A percentile compares a stretch with the other conserved stretches of the same genome.
phyloP scores from a whole-genome alignment of 2,329 filamentous ascomycete species.

The Rutstroemia sp. region DNA sequence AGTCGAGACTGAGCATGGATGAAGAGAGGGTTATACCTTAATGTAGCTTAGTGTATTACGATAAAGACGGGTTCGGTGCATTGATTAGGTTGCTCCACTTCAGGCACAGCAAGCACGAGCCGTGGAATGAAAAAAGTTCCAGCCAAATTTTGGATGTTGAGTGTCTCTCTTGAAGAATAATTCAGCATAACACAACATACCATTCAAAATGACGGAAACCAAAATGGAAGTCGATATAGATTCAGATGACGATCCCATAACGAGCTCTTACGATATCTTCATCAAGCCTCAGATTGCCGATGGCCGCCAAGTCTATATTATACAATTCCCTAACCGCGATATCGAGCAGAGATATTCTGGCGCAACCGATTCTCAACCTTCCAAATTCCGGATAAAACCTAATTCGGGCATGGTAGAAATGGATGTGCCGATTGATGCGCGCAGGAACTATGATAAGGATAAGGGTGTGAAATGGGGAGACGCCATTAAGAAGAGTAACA shows the following conservation, averaged over 20 bases:
- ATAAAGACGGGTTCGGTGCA: background rate
- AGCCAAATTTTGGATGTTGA: background rate
- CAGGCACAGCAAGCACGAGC: background rate
- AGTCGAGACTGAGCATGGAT: too few relatives aligned
- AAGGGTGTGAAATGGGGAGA: conserved; percentile 81
- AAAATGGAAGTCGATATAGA: background rate
- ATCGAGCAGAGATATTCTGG: conserved; percentile 52
- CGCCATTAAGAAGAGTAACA: conserved; percentile 51
- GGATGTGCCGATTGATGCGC: conserved; percentile 72
- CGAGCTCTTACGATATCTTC: conserved; percentile 74
- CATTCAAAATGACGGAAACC: conserved; percentile 1
- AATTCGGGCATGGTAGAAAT: conserved; percentile 80
- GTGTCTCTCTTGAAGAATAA: too few relatives aligned
- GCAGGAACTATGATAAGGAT: conserved; percentile 68
- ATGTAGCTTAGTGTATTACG: background rate
- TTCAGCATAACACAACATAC: background rate
- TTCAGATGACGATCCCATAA: conserved; percentile 52
- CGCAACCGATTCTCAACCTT: conserved; percentile 47
- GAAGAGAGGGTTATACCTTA: background rate
- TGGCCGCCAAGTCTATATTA: conserved; percentile 63
- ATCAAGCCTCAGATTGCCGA: conserved; percentile 65
- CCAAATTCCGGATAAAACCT: conserved; percentile 75
- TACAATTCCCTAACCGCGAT: conserved; percentile 81
- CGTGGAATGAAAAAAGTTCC: background rate
- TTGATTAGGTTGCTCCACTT: background rate